Evolutionary conservation across 1,284 basidiomycete species (phyloP).

Genomic region (Gomphus sp.): DNA sequence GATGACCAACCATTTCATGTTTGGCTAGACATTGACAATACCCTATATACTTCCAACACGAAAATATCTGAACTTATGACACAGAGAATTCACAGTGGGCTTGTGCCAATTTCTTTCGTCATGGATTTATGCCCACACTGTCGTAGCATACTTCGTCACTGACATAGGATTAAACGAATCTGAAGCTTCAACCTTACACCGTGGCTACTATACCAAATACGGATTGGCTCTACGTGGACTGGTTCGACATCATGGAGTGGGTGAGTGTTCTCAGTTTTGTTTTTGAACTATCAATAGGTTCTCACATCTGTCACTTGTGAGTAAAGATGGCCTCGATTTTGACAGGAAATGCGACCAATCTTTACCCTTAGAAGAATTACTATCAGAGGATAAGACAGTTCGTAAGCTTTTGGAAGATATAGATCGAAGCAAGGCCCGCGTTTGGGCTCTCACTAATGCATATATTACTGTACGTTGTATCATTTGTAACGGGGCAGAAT

Average conservation of each 20-base stretch:
- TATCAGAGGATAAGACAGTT: slow-evolving; percentile 55
- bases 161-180: slow-evolving; percentile 55
- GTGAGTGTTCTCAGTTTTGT: slow-evolving; percentile 29
- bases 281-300: background rate
- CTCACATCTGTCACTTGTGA: background rate
- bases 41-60: slow-evolving; percentile 68
- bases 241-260: slow-evolving; percentile 69
- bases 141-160: slow-evolving; percentile 65
- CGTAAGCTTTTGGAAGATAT: slow-evolving; percentile 70
- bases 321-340: slow-evolving; percentile 76
- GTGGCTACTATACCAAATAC: slow-evolving; percentile 70
- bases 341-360: slow-evolving; percentile 78
- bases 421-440: slow-evolving; percentile 67
- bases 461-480: slow-evolving; percentile 52
- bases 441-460: slow-evolving; percentile 79
- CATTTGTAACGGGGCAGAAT: background rate
- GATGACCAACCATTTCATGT: slow-evolving; percentile 49
- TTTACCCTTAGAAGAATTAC: slow-evolving; percentile 74
- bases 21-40: slow-evolving; percentile 86
- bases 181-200: slow-evolving; percentile 66
- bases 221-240: slow-evolving; percentile 83
- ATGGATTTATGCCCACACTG: slow-evolving; percentile 5
- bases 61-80: slow-evolving; percentile 76
- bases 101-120: background rate
- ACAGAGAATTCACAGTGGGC: slow-evolving; percentile 62